Evolutionary conservation across 257 asterid species (phyloP), one percentile per base, ranked within the genome.

Genomic region (Plantago ovata): DNA sequence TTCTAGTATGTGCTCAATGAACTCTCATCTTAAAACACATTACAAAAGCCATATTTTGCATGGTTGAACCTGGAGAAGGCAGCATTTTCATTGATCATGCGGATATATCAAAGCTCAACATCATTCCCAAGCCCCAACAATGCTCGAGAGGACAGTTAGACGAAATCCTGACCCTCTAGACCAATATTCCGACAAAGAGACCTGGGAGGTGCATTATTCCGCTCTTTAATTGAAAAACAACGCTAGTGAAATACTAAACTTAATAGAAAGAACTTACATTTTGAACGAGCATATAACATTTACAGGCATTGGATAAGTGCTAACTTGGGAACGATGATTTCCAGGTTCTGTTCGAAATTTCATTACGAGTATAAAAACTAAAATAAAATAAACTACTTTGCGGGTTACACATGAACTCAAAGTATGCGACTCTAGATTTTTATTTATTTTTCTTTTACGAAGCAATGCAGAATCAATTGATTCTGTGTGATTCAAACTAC

Each of bases 401-500:
- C 4, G 2, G 33, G 24, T 49, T 21, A 28, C 54, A 16, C 14
- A 3, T 22, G 3, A 33, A 61, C 53, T 38, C 14, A 43, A 56
- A 58, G 38, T 8, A 16, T 10, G 6, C 16, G 36, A 8, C 7
- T 52, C 38, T n/a, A 54, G 19, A 56, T 92, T 20, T 80, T 92
- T 52, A 82, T 88, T 18, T 97, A 92, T 53, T n/a, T n/a, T n/a
- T n/a, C n/a, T n/a, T n/a, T n/a, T n/a, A n/a, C n/a, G 98, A 88
- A 81, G 97, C 98, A 66, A 92, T n/a, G n/a, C 97, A 1, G 95
- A 97, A 55, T 92, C 97, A 0, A 83, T 92, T 14, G 98, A 92
- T 77, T 86, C 98, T 18, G 91, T 43, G 72, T 76, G 23, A 65
- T 92, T 56, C 98, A 92, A 66, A 88, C 76, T 53, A 72, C 88